phyloP scores from a whole-genome alignment of 1,284 basidiomycete species.

The Farysia itapuensis region DNA sequence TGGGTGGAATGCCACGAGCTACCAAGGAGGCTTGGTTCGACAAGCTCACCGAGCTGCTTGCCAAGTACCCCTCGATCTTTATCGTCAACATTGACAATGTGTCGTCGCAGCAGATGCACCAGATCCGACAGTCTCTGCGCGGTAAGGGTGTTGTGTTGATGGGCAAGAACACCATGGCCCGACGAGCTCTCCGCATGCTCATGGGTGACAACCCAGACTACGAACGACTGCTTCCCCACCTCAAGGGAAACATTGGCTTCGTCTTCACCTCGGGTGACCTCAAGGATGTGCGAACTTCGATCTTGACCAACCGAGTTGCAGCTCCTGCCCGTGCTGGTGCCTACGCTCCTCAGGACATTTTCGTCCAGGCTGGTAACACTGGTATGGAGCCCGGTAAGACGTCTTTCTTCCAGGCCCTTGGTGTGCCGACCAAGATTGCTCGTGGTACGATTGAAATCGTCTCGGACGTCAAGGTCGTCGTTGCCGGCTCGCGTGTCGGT shows the following conservation, averaged over 20 bases:
- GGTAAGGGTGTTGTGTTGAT: conserved; percentile 96
- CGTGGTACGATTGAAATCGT: conserved; percentile 99
- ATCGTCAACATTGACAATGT: conserved; percentile 99
- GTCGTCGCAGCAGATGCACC: conserved; percentile 97
- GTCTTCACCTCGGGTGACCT: conserved; percentile 93
- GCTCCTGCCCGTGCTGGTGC: conserved; percentile 98
- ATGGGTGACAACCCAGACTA: conserved; percentile 86
- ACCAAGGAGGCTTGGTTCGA: conserved; percentile 91
- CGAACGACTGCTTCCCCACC: conserved; percentile 91
- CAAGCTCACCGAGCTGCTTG: conserved; percentile 90
- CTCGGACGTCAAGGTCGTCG: conserved; percentile 92
- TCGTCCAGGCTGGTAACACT: conserved; percentile 92
- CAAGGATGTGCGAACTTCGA: conserved; percentile 89
- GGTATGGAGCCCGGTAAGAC: conserved; percentile 86
- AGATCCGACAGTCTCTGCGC: conserved; percentile 92
- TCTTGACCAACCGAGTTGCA: conserved; percentile 94
- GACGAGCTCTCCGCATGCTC: conserved; percentile 90
- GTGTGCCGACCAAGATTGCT: conserved; percentile 99
- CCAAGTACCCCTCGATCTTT: conserved; percentile 92
- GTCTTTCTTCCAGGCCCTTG: conserved; percentile 97
- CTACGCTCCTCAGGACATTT: conserved; percentile 86
- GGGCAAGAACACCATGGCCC: conserved; percentile 99
- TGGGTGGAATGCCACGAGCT: conserved; percentile 81
- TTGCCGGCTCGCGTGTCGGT: conserved; percentile 88
- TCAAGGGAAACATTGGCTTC: conserved; percentile 98